Evolutionary conservation across 352 stramenopile species (phyloP).

Genomic region (Thalassiosira exigua): DNA sequence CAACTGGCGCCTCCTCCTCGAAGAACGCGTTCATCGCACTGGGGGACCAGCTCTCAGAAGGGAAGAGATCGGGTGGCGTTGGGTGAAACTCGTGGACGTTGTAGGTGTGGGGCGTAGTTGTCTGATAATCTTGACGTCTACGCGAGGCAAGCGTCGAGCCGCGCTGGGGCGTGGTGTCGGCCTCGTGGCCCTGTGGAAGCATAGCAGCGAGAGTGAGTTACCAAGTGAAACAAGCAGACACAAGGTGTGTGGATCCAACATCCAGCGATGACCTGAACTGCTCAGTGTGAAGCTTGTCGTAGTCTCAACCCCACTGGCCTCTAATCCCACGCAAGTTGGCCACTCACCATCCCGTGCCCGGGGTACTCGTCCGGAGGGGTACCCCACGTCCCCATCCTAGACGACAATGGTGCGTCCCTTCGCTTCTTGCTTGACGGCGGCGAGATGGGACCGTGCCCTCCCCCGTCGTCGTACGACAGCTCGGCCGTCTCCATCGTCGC

Average conservation of each 20-base stretch:
- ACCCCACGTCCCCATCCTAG: slow-evolving; percentile 13
- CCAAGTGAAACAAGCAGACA: too few species aligned
- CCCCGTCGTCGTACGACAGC: slow-evolving; percentile 33
- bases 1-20: too few species aligned
- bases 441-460: slow-evolving; percentile 24
- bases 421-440: slow-evolving; percentile 49
- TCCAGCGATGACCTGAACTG: too few species aligned
- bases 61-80: neutral
- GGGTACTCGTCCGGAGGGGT: slow-evolving; percentile 19
- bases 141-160: slow-evolving; percentile 25
- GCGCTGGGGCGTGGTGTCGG: slow-evolving; percentile 37
- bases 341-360: too few species aligned
- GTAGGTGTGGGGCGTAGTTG: too few species aligned
- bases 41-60: neutral
- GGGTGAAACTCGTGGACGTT: slow-evolving; percentile 5
- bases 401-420: slow-evolving; percentile 13
- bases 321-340: too few species aligned
- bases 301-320: too few species aligned
- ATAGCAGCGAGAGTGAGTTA: too few species aligned
- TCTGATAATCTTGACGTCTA: slow-evolving; percentile 3
- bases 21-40: slow-evolving; percentile 7
- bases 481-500: slow-evolving; percentile 44
- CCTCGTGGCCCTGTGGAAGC: too few species aligned
- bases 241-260: too few species aligned
- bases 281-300: too few species aligned